Evolutionary conservation across 352 stramenopile species (phyloP), one percentile per base, ranked within the genome.

Genomic region (Globisporangium echinulatum): DNA sequence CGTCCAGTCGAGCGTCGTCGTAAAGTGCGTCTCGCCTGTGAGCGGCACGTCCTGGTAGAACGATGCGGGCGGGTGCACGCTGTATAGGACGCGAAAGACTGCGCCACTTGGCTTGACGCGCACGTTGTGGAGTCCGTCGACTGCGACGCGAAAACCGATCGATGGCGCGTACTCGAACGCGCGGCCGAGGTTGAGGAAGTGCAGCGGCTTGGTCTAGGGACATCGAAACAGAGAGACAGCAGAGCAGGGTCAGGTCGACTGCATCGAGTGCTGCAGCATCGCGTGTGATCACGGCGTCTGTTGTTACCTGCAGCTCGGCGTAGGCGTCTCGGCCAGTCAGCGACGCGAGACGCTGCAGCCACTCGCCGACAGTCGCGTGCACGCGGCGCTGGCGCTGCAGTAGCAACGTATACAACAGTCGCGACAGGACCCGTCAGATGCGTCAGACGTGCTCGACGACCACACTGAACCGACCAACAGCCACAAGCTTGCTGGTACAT

Each of bases 41-140:
- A 88, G 61, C 13, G 69, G 71, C 49, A 82, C 75, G 9, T 68
- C 19, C 52, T 87, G 79, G 52, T 92, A 90, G 33, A 90, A 88
- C 3, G 74, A 69, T 3, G 71, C 79, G 36, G 79, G 81, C 7
- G 83, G 83, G 10, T 64, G 68, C 7, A 80, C 53, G 43, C 79
- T 84, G 39, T 67, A 80, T 0, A 90, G 49, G 8, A 89, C 72
- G 68, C 78, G 82, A 53, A 79, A 89, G 52, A 88, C 75, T 1
- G 44, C 39, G 14, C 60, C 53, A 0, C 54, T 67, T 15, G 67
- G 40, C 40, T 86, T 88, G 39, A 63, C n/a, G 58, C 82, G 87
- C 9, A 87, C 57, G 52, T 89, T 88, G 60, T 87, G 64, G n/a
- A 89, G 54, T 6, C 77, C 71, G 50, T 92, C 83, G 14, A 92